Conservation (phyloP, 441 rosid genomes). For the Metrosideros polymorpha region DNA sequence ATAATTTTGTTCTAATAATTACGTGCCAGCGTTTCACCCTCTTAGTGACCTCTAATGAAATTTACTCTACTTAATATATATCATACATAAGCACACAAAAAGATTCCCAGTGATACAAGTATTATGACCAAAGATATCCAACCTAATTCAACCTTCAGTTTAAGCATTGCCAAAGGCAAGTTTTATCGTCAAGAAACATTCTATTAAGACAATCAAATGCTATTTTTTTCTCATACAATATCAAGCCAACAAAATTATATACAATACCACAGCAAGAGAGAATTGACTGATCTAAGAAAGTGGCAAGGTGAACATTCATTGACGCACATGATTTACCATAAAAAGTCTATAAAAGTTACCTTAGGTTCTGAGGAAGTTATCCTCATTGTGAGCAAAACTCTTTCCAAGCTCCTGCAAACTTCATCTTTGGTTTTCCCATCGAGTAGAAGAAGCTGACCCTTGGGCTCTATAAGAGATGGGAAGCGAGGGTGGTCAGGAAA, state of each 20-base stretch:
- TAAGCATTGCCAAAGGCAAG: not conserved
- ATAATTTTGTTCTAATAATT: not conserved
- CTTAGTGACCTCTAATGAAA: not conserved
- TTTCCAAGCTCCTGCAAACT: slow-evolving; percentile 83
- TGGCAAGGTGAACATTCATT: not conserved
- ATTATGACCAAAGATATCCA: not conserved
- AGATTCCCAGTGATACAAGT: not conserved
- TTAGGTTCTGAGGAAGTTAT: slow-evolving; percentile 86
- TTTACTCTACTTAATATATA: not conserved
- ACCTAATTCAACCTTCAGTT: not conserved
- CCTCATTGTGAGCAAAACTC: slow-evolving; percentile 96
- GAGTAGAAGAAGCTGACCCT: slow-evolving; percentile 93
- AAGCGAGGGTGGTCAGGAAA: not conserved
- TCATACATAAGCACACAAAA: not conserved
- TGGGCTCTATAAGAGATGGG: slow-evolving; percentile 55
- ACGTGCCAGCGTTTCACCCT: not conserved
- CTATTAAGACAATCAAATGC: not conserved
- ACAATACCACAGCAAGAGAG: not conserved
- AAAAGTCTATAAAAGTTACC: slow-evolving; percentile 35
- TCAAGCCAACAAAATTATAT: not conserved
- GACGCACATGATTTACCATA: not conserved
- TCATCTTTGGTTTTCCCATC: slow-evolving; percentile 94
- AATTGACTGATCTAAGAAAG: not conserved
- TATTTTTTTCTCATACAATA: not conserved
- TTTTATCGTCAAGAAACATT: not conserved